These are phyloP conservation scores for Exophiala sp. DNA, from an alignment of 2,329 filamentous ascomycete genomes.

Conservation along the genomic window DNA sequence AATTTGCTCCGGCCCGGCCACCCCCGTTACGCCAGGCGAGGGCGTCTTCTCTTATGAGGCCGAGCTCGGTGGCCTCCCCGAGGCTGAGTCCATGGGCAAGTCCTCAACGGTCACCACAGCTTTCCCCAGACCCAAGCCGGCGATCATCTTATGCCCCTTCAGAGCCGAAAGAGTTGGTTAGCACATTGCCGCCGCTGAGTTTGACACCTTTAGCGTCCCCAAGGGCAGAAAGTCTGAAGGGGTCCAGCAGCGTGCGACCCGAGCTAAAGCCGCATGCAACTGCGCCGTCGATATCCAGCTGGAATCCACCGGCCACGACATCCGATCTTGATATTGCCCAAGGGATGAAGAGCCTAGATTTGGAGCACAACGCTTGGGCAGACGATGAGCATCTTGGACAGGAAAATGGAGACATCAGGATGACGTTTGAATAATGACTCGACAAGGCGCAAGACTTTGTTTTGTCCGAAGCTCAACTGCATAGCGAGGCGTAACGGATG, in stretches of 20 bases:
- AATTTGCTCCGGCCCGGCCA: conserved; percentile 13
- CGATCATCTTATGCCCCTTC: conserved; percentile 8
- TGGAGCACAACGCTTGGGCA: conserved; percentile 62
- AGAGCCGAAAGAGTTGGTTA: conserved; percentile 25
- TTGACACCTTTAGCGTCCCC: conserved; percentile 14
- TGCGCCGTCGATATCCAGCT: conserved; percentile 10
- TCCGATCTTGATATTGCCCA: conserved; percentile 3
- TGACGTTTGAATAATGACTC: conserved; percentile 66
- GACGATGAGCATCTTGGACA: conserved; percentile 62
- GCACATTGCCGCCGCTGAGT: conserved; percentile 25
- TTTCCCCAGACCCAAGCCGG: conserved; percentile 6
- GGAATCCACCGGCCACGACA: conserved; percentile 3
- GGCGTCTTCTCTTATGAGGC: conserved; percentile 17
- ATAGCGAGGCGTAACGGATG: conserved; percentile 20
- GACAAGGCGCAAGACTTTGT: conserved; percentile 1
- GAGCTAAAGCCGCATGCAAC: conserved; percentile 24
- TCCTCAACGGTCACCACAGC: conserved; percentile 17
- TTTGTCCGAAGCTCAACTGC: neutral
- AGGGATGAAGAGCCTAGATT: conserved; percentile 30
- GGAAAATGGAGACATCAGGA: conserved; percentile 66
- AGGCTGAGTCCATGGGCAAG: conserved; percentile 15
- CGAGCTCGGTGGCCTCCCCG: conserved; percentile 6
- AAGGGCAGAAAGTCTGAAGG: conserved; percentile 12
- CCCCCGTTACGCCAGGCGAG: conserved; percentile 7
- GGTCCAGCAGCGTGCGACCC: conserved; percentile 21